These are phyloP conservation scores for Dendrocalamus sinicus DNA, from an alignment of 176 grass and related monocot genomes.

Conservation along the genomic window DNA sequence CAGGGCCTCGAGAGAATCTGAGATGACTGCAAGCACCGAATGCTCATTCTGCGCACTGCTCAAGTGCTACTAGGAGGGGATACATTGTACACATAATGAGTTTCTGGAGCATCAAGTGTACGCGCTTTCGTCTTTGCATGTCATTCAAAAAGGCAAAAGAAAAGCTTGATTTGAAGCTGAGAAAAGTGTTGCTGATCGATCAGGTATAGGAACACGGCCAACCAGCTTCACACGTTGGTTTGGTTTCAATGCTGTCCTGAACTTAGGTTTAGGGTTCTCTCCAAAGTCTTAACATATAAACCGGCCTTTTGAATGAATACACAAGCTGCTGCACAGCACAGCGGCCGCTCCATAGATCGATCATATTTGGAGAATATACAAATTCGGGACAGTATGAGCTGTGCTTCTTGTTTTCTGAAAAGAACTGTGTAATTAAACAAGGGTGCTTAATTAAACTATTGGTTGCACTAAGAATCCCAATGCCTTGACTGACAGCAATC, in stretches of 20 bases:
- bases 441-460: conserved; percentile 49
- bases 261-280: neutral
- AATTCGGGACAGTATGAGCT: conserved; percentile 39
- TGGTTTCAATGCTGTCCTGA: neutral
- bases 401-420: conserved; percentile 21
- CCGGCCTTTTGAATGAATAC: neutral
- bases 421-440: neutral
- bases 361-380: conserved; percentile 4
- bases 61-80: neutral
- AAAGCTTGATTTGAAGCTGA: neutral
- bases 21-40: conserved; percentile 50
- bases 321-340: neutral
- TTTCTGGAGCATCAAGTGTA: conserved; percentile 10
- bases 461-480: conserved; percentile 59
- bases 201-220: neutral
- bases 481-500: conserved; percentile 56
- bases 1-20: conserved; percentile 29
- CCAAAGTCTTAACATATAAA: conserved; percentile 6
- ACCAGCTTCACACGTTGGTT: no score
- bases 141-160: neutral
- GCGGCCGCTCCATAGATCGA: neutral
- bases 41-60: conserved; percentile 51
- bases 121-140: neutral
- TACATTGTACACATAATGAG: neutral
- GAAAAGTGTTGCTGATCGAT: neutral